Evolutionary conservation across 495 filamentous ascomycete species (phyloP).

Genomic region (Penicillium daleae): DNA sequence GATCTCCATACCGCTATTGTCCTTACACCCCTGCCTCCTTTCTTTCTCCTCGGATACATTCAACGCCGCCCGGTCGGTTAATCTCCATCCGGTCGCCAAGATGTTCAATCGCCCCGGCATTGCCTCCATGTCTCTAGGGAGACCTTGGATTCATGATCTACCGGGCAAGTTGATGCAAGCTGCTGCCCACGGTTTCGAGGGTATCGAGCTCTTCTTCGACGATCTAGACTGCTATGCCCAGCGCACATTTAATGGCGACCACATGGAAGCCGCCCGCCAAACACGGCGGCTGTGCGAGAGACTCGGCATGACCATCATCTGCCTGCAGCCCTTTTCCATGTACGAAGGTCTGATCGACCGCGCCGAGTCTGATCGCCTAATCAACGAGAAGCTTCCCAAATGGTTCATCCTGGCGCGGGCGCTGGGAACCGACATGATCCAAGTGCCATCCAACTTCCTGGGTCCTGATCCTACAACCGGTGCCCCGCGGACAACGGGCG

Average conservation of each 20-base stretch:
- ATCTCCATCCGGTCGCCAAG: conserved; percentile 12
- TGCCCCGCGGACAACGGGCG: conserved; percentile 50
- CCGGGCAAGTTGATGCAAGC: conserved; percentile 68
- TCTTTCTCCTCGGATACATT: not conserved
- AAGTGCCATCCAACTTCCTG: conserved; percentile 75
- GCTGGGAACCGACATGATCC: conserved; percentile 70
- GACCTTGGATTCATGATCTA: conserved; percentile 66
- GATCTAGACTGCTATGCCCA: conserved; percentile 68
- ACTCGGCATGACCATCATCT: conserved; percentile 64
- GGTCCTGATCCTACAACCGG: conserved; percentile 48
- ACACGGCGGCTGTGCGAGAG: conserved; percentile 60
- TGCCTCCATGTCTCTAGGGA: conserved; percentile 75
- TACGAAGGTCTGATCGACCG: conserved; percentile 77
- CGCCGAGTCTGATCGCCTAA: conserved; percentile 54
- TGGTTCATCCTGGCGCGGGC: conserved; percentile 71
- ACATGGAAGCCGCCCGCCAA: conserved; percentile 60
- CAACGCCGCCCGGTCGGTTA: not conserved
- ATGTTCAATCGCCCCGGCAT: conserved; percentile 56
- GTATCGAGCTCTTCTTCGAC: conserved; percentile 81
- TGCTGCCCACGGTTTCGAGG: conserved; percentile 64
- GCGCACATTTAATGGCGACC: conserved; percentile 56
- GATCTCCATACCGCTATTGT: not conserved
- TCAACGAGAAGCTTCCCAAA: conserved; percentile 62
- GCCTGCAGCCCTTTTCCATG: conserved; percentile 78
- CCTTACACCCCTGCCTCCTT: not conserved